phyloP scores from a whole-genome alignment of 192 early-diverging fungal species.

The Backusella australiensis region DNA sequence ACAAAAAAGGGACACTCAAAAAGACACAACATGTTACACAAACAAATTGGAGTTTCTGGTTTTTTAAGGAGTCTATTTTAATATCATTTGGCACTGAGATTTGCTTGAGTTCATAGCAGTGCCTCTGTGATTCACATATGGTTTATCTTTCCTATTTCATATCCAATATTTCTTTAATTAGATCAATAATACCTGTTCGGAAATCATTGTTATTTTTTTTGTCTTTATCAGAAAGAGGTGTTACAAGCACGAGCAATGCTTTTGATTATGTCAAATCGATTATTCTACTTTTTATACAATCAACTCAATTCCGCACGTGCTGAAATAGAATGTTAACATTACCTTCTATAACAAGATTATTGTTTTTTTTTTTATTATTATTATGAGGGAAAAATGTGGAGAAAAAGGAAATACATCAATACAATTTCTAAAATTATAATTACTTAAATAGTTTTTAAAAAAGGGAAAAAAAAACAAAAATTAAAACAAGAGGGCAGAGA shows the following conservation, averaged over 20 bases:
- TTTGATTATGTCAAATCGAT: not conserved
- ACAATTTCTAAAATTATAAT: conserved; percentile 4
- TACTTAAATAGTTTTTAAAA: not conserved
- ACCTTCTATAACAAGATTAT: not conserved
- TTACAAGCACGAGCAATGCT: not conserved
- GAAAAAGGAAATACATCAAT: not conserved
- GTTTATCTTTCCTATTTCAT: too few relatives aligned
- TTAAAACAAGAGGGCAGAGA: not conserved
- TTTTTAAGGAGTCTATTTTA: too few relatives aligned
- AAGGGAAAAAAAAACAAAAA: not conserved
- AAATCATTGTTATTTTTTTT: too few relatives aligned
- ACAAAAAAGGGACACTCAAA: too few relatives aligned
- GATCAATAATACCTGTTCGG: too few relatives aligned
- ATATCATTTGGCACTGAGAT: too few relatives aligned
- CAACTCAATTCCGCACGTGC: not conserved
- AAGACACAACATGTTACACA: too few relatives aligned
- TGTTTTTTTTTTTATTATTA: not conserved
- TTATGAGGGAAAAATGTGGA: not conserved
- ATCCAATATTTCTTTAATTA: too few relatives aligned
- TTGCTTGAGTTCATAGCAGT: too few relatives aligned
- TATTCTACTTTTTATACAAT: not conserved
- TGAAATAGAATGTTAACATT: not conserved
- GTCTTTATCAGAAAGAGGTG: not conserved
- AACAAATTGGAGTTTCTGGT: too few relatives aligned
- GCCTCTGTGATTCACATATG: too few relatives aligned